phyloP scores from a whole-genome alignment of 495 filamentous ascomycete species.

The Lasiosphaeria hispida region DNA sequence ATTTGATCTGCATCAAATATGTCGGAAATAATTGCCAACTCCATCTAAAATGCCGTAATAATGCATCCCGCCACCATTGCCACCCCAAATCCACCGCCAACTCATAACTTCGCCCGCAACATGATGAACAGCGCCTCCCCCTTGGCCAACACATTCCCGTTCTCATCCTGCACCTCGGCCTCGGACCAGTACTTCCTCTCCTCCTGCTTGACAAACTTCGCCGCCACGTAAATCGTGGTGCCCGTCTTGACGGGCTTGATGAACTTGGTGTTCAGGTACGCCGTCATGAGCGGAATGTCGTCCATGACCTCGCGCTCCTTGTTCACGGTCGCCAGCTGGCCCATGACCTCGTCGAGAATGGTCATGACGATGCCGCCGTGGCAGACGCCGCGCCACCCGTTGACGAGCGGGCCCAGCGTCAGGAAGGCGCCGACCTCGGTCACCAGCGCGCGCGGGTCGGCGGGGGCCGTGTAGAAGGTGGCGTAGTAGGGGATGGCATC shows the following conservation, averaged over 20 bases:
- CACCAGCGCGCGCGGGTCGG: conserved; percentile 29
- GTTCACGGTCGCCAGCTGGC: conserved; percentile 50
- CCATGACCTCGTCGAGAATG: conserved; percentile 55
- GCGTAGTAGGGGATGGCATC: conserved; percentile 51
- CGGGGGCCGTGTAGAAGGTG: conserved; percentile 40
- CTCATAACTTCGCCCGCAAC: conserved; percentile 27
- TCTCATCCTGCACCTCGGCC: conserved; percentile 40
- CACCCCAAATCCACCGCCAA: not conserved
- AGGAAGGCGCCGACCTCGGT: conserved; percentile 46
- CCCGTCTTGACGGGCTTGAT: conserved; percentile 53
- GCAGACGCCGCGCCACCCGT: conserved; percentile 54
- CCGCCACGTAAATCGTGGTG: conserved; percentile 50
- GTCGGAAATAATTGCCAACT: not conserved
- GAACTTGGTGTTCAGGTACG: conserved; percentile 57
- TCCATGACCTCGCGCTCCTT: conserved; percentile 27
- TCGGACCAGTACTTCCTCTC: conserved; percentile 48
- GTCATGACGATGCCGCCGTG: conserved; percentile 63
- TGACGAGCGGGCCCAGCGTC: conserved; percentile 53
- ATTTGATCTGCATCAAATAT: not conserved
- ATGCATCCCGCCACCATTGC: not conserved
- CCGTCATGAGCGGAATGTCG: conserved; percentile 46
- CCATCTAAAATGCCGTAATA: not conserved
- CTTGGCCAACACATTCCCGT: conserved; percentile 41
- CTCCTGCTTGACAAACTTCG: conserved; percentile 36
- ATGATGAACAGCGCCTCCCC: conserved; percentile 48